phyloP scores from a whole-genome alignment of 1,284 basidiomycete genomes.

The Trametes sp. region DNA sequence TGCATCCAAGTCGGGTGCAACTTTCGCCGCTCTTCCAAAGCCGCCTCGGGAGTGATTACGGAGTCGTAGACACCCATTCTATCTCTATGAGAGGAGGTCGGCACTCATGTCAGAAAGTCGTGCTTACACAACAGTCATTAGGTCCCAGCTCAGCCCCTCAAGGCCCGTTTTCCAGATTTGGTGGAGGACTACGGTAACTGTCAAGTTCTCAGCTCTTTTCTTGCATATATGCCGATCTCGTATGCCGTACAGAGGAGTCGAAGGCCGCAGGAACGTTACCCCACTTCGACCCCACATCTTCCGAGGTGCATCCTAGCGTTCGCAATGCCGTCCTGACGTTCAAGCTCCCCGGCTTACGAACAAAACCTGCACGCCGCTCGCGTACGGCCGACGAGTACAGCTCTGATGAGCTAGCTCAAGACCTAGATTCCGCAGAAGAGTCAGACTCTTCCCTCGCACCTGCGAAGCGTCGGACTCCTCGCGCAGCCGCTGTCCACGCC shows the following conservation, averaged over 20 bases:
- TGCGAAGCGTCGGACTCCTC: constrained; percentile 23
- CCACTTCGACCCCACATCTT: constrained; percentile 67
- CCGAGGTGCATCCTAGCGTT: constrained; percentile 65
- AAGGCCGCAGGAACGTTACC: constrained; percentile 51
- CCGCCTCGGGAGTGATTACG: too few relatives aligned
- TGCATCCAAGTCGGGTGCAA: background rate
- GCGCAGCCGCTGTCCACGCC: constrained; percentile 24
- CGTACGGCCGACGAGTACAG: constrained; percentile 9
- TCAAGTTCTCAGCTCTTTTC: background rate
- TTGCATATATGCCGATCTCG: constrained; percentile 19
- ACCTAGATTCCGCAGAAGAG: constrained; percentile 30
- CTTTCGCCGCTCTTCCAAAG: background rate
- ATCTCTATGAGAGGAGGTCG: too few relatives aligned
- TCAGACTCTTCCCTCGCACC: constrained; percentile 13
- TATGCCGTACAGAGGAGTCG: constrained; percentile 47
- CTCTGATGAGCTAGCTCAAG: constrained; percentile 34
- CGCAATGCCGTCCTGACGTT: constrained; percentile 50
- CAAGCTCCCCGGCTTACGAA: constrained; percentile 16
- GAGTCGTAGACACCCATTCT: too few relatives aligned
- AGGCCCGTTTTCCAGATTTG: constrained; percentile 50
- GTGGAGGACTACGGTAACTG: constrained; percentile 65
- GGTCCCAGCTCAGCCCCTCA: constrained; percentile 43
- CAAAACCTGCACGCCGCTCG: constrained; percentile 17
- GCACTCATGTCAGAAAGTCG: background rate
- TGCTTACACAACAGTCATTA: constrained; percentile 7